Evolutionary conservation across 2,329 filamentous ascomycete genomes (phyloP).

Genomic region (Myriosclerotinia duriaeana): DNA sequence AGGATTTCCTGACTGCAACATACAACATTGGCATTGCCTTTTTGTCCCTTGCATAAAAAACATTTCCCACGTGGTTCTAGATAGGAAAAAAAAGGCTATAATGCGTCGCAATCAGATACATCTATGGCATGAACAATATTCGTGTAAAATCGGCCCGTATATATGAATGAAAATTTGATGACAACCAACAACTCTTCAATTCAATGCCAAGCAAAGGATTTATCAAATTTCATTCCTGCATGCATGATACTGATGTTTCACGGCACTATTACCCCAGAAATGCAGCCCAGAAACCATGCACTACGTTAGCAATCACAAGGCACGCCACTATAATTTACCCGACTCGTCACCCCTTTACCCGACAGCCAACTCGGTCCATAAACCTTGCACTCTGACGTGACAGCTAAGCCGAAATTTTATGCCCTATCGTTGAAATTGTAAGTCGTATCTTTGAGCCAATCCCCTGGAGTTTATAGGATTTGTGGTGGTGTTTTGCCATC

Average conservation of each 20-base stretch:
- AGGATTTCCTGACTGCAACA: neutral
- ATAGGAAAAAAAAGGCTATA: neutral
- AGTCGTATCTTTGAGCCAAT: neutral
- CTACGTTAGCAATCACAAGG: conserved; percentile 5
- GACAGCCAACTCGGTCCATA: neutral
- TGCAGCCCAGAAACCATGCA: conserved; percentile 1
- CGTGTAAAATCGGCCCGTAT: conserved; percentile 5
- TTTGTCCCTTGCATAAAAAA: conserved; percentile 4
- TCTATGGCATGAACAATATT: neutral
- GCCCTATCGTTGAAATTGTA: neutral
- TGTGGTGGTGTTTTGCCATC: neutral
- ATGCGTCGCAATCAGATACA: neutral
- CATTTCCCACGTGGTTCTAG: neutral
- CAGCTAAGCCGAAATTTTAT: neutral
- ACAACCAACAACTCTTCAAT: neutral
- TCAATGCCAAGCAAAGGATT: neutral
- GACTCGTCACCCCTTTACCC: conserved; percentile 17
- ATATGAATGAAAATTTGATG: neutral
- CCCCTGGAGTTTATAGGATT: neutral
- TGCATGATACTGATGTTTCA: neutral
- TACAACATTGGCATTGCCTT: neutral
- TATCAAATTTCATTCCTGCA: conserved; percentile 8
- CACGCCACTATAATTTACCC: conserved; percentile 5
- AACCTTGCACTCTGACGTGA: neutral
- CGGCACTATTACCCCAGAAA: conserved; percentile 7